phyloP scores from a whole-genome alignment of 768 basidiomycete species.

The Hemileccinum impolitum region DNA sequence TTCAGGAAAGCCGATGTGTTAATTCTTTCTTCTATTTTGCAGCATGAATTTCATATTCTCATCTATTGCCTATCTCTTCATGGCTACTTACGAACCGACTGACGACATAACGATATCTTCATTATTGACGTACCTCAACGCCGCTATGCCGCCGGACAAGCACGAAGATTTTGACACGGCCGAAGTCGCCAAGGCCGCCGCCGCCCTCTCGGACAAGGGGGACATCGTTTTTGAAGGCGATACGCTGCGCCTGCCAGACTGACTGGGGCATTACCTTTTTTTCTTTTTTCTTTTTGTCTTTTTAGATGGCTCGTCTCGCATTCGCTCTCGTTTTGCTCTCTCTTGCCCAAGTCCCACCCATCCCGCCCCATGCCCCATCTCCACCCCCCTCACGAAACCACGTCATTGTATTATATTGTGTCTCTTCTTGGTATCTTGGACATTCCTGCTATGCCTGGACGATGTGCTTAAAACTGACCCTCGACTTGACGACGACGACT shows the following conservation, averaged over 20 bases:
- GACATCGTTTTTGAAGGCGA: constrained; percentile 53
- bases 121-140: constrained; percentile 68
- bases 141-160: constrained; percentile 73
- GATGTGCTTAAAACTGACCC: neutral
- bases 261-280: neutral
- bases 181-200: constrained; percentile 58
- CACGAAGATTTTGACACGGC: constrained; percentile 79
- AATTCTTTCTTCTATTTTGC: constrained; percentile 2
- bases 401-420: constrained; percentile 16
- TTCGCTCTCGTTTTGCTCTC: too few species aligned
- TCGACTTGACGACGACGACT: neutral
- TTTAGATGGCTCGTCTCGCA: neutral
- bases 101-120: constrained; percentile 72
- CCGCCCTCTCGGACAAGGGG: constrained; percentile 44
- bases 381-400: neutral
- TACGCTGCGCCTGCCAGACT: constrained; percentile 29
- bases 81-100: constrained; percentile 59
- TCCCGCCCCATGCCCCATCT: too few species aligned
- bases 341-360: too few species aligned
- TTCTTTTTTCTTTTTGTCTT: too few species aligned
- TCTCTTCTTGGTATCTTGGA: constrained; percentile 26
- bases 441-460: constrained; percentile 6
- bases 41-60: constrained; percentile 59
- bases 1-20: constrained; percentile 2
- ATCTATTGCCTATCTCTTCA: constrained; percentile 63